phyloP scores from a whole-genome alignment of 495 filamentous ascomycete genomes.

The Mycothermus thermophilus region DNA sequence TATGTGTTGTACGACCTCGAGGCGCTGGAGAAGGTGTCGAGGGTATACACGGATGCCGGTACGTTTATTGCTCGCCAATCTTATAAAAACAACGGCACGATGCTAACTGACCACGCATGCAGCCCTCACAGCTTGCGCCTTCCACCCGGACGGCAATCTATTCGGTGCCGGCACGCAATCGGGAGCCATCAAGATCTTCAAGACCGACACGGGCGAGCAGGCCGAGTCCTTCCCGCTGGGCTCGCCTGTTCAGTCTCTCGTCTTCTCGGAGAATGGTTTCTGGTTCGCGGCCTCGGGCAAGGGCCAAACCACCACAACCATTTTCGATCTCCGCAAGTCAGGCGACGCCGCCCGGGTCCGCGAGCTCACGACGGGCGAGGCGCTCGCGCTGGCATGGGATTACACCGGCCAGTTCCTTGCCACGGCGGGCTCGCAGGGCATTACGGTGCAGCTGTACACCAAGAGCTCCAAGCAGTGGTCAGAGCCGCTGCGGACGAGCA shows the following conservation, averaged over 20 bases:
- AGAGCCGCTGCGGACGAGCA: constrained; percentile 64
- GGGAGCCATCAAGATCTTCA: constrained; percentile 73
- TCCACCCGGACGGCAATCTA: constrained; percentile 95
- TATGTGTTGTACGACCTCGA: constrained; percentile 80
- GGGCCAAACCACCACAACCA: constrained; percentile 57
- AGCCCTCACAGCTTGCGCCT: constrained; percentile 68
- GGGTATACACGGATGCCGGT: constrained; percentile 73
- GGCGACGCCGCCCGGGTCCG: constrained; percentile 62
- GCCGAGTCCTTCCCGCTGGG: constrained; percentile 57
- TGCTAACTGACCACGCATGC: constrained; percentile 22
- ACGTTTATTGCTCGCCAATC: constrained; percentile 24
- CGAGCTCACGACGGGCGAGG: constrained; percentile 66
- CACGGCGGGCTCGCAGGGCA: constrained; percentile 61
- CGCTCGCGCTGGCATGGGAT: constrained; percentile 70
- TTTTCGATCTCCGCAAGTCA: constrained; percentile 84
- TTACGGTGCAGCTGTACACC: constrained; percentile 76
- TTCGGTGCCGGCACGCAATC: constrained; percentile 65
- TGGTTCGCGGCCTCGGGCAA: constrained; percentile 73
- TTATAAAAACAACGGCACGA: neutral
- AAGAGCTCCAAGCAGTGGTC: constrained; percentile 80
- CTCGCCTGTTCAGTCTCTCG: constrained; percentile 53
- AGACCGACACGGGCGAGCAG: constrained; percentile 56
- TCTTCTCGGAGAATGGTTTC: constrained; percentile 95
- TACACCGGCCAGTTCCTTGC: constrained; percentile 91
- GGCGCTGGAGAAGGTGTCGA: constrained; percentile 49